Evolutionary conservation across 768 basidiomycete genomes (phyloP), one percentile per base, ranked within the genome.

Genomic region (Tephrocybe sp.): DNA sequence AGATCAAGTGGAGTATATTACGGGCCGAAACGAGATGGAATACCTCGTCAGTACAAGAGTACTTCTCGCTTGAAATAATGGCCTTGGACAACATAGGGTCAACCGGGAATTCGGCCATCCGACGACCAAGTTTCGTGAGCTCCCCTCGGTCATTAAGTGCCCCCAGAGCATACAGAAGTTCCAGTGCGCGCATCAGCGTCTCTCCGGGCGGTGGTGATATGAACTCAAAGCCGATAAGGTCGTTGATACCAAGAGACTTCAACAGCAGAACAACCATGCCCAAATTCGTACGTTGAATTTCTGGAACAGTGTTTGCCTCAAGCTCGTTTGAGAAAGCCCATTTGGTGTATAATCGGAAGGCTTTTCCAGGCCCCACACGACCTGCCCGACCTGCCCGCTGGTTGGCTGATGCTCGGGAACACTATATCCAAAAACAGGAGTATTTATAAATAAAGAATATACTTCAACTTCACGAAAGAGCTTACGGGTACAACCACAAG

Each of bases 91-190:
- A 70, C 89, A 97, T 97, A 6, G 97, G 97, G 62, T 99, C 97
- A 16, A 98, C 93, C 9, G 94, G 97, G 70, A 99, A 98, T 65
- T 99, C 97, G 0, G 96, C 95, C 97, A 99, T 98, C 46, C 95
- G 74, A 51, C 97, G 78, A 1, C 97, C 97, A 28, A 98, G 80
- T 61, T 98, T 93, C n/a, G 97, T 99, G 55, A 99, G 67, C 66
- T 99, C 97, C 6, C 97, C 97, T 47, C 89, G 77, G 65, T 98
- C 95, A 64, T 98, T 98, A 53, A 99, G 75, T 0, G 97, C 95
- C 24, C 97, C 97, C 0, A 99, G 74, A 0, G 96, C 97, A 68
- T 99, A 99, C 4, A 99, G 69, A 49, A 98, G 68, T 64, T 98
- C 95, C 31, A 98, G 75, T 4, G 93, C 92, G 36, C 94, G 83